A percentile compares a stretch with the other conserved stretches of the same genome.
Conservation (phyloP, 1,284 basidiomycete species). For the Papiliotrema laurentii region DNA sequence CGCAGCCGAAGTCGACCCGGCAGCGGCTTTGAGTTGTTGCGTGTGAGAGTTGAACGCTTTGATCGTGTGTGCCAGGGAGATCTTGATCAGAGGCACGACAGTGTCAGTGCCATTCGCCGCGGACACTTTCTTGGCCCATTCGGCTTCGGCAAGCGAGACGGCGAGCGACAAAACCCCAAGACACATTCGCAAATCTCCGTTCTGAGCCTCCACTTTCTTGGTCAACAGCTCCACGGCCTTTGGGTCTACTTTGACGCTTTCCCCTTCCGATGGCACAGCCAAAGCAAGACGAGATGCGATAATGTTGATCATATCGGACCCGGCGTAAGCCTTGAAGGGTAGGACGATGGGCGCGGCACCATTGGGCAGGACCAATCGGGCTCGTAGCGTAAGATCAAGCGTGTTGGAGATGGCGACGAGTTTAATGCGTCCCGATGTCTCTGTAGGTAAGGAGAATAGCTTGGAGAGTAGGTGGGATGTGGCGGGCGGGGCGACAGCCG, state of each 20-base stretch:
- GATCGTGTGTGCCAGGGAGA: constrained; percentile 38
- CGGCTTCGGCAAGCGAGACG: constrained; percentile 42
- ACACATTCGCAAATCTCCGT: constrained; percentile 49
- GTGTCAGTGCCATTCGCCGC: neutral
- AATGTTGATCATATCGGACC: constrained; percentile 44
- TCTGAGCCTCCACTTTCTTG: constrained; percentile 48
- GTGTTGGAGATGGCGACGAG: constrained; percentile 49
- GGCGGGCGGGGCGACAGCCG: constrained; percentile 28
- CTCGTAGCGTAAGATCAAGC: constrained; percentile 46
- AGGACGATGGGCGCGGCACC: constrained; percentile 37
- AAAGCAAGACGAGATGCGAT: constrained; percentile 34
- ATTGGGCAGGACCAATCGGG: constrained; percentile 38
- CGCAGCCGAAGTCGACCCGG: constrained; percentile 25
- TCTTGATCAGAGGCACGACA: constrained; percentile 28
- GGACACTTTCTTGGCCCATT: constrained; percentile 41
- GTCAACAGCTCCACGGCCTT: constrained; percentile 45
- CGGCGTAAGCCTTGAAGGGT: constrained; percentile 44
- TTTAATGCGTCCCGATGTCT: constrained; percentile 34
- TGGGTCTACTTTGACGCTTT: constrained; percentile 35
- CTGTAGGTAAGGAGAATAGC: constrained; percentile 42
- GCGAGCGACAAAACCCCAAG: constrained; percentile 44
- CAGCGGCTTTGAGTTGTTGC: constrained; percentile 38
- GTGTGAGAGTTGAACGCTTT: constrained; percentile 44
- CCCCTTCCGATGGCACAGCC: constrained; percentile 14
- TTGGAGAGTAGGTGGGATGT: constrained; percentile 42